A percentile compares a stretch with the other conserved stretches of the same genome.
phyloP scores from a whole-genome alignment of 371 early-diverging fungal genomes.

The Rhizopus sp. region DNA sequence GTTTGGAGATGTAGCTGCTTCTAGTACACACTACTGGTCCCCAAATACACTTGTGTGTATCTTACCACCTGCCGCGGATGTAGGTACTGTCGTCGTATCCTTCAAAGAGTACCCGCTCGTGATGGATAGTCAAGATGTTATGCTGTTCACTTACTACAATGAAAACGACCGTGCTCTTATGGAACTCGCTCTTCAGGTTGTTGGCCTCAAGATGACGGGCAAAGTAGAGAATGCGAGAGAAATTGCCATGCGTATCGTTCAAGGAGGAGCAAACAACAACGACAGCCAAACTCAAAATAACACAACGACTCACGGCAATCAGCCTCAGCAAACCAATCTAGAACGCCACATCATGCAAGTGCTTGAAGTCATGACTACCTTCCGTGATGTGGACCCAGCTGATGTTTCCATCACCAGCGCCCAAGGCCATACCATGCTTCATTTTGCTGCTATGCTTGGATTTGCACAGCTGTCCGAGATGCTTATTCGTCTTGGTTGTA shows the following conservation, averaged over 20 bases:
- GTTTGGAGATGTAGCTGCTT: constrained; percentile 76
- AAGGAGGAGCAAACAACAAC: constrained; percentile 42
- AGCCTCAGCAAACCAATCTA: constrained; percentile 22
- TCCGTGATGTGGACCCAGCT: constrained; percentile 34
- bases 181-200: constrained; percentile 81
- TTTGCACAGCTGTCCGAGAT: constrained; percentile 25
- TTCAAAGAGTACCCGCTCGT: constrained; percentile 55
- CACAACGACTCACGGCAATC: constrained; percentile 16
- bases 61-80: constrained; percentile 71
- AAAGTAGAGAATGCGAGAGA: constrained; percentile 68
- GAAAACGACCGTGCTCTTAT: constrained; percentile 79
- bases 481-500: constrained; percentile 35
- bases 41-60: constrained; percentile 76
- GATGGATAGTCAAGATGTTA: constrained; percentile 52
- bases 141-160: constrained; percentile 66
- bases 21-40: constrained; percentile 68
- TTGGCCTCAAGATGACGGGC: constrained; percentile 80
- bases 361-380: constrained; percentile 41
- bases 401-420: constrained; percentile 39
- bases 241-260: constrained; percentile 74
- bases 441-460: constrained; percentile 44
- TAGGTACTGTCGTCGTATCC: constrained; percentile 75
- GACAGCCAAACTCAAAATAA: constrained; percentile 19
- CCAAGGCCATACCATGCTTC: constrained; percentile 50
- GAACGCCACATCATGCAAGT: constrained; percentile 49